Base-by-base conservation (phyloP, 345 rosid genomes). In the Eutrema japonicum region DNA sequence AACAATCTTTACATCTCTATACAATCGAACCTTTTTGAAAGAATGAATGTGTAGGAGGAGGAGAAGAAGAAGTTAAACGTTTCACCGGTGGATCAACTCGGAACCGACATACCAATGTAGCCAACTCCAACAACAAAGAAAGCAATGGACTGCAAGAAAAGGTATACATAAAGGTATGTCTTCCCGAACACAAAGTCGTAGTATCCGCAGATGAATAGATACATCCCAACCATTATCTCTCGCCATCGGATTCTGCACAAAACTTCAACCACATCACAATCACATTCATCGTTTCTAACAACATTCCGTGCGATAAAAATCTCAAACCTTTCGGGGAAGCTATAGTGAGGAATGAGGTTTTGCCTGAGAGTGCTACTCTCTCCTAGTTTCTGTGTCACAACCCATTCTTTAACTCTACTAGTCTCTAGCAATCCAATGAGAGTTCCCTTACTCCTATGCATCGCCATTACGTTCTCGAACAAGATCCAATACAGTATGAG, bases 401-500 rank as follows among this genome's bases (percentile, higher is more conserved):
- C 83, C 98, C 98, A 94, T 82, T 94, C 98, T 33, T 94, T 91
- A 10, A 84, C 96, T 78, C 95, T 82, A 12, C 98, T 89, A 2
- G 86, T 85, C 77, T 94, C 97, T 10, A 94, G 61, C 80, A 94
- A 77, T 18, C 98, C 98, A 26, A 91, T 87, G 30, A 94, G 83
- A 13, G 96, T 86, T 9, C 93, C 98, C 85, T 86, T 93, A 4
- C 89, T 91, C 36, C 98, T 73, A 68, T 93, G 98, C 74, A 93
- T 78, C 0, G 96, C 89, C 96, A 93, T 89, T n/a, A 91, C 98
- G 46, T 91, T 93, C 83, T 93, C 97, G 27, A 93, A 93, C 1
- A 91, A 84, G 67, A 93, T 88, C 97, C 98, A 93, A 79, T 84
- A 77, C 0, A 72, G 32, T 59, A 77, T 60, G 2, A 78, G 78